Percentiles rank a stretch among this genome's conserved stretches.
Evolutionary conservation across 1,284 basidiomycete species (phyloP).

Genomic region (Trichosporon coremiiforme): DNA sequence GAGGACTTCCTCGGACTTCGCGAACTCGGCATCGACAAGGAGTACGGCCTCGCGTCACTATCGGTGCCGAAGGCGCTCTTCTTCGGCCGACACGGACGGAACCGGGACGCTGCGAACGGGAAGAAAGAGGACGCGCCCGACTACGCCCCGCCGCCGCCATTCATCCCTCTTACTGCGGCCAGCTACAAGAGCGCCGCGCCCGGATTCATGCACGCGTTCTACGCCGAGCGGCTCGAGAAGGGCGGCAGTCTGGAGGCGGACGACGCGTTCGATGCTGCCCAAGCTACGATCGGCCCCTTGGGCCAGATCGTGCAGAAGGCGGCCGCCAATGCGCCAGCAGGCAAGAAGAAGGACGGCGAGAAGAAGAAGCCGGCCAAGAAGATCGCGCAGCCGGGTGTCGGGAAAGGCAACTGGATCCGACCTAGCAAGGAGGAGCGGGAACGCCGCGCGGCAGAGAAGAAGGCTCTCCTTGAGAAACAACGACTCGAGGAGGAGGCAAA

Average conservation of each 20-base stretch:
- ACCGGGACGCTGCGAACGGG: constrained; percentile 44
- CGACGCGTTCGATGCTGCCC: constrained; percentile 46
- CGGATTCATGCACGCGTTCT: constrained; percentile 78
- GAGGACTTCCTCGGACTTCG: constrained; percentile 91
- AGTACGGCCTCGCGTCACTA: constrained; percentile 77
- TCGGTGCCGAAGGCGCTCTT: constrained; percentile 77
- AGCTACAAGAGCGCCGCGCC: constrained; percentile 73
- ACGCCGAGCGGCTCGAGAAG: constrained; percentile 62
- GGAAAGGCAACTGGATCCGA: constrained; percentile 55
- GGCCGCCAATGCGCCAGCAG: constrained; percentile 22
- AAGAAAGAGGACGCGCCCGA: constrained; percentile 64
- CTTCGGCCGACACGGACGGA: constrained; percentile 64
- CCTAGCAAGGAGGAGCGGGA: constrained; percentile 53
- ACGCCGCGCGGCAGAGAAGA: constrained; percentile 42
- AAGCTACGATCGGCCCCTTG: constrained; percentile 48
- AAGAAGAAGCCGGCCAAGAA: constrained; percentile 48
- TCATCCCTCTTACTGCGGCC: constrained; percentile 67
- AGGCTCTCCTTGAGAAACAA: constrained; percentile 35
- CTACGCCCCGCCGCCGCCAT: constrained; percentile 79
- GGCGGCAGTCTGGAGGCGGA: constrained; percentile 43
- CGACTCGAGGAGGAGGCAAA: constrained; percentile 23
- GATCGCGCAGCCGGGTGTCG: constrained; percentile 45
- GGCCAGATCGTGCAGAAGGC: constrained; percentile 51
- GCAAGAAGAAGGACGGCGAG: constrained; percentile 30
- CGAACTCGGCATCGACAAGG: constrained; percentile 83